Evolutionary conservation across 495 filamentous ascomycete genomes (phyloP).

Genomic region (Tuber umbilicatum): DNA sequence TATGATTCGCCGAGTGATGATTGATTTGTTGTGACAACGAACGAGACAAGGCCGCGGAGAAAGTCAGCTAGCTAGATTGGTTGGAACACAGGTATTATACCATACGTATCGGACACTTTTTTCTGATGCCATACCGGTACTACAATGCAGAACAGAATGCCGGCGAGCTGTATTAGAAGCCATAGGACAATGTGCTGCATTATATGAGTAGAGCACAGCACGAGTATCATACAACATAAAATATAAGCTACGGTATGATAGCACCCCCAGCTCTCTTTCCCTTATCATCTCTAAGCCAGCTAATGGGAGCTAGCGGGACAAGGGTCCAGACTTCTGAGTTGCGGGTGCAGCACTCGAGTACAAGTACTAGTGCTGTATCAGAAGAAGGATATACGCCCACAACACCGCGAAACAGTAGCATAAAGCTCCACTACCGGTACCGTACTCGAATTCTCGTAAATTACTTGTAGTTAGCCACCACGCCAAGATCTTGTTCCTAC

Average conservation of each 20-base stretch:
- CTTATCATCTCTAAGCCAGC: neutral
- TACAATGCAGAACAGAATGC: neutral
- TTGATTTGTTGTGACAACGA: neutral
- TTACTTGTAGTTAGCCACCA: too few relatives aligned
- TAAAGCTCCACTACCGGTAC: neutral
- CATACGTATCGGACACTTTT: too few relatives aligned
- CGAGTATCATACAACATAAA: too few relatives aligned
- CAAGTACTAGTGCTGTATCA: neutral
- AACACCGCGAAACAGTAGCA: neutral
- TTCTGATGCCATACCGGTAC: too few relatives aligned
- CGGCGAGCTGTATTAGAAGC: neutral
- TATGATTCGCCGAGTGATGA: neutral
- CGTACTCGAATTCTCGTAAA: too few relatives aligned
- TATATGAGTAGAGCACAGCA: too few relatives aligned
- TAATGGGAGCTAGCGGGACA: neutral
- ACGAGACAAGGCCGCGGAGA: neutral
- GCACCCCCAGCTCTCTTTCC: neutral
- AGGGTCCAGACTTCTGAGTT: neutral
- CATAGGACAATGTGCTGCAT: neutral
- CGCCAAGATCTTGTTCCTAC: neutral
- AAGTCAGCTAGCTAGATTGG: neutral
- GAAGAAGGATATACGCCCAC: neutral
- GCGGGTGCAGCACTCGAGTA: neutral
- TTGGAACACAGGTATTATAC: neutral
- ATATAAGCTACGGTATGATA: too few relatives aligned